Percentiles rank a stretch among this genome's conserved stretches.
Conservation (phyloP, 345 rosid species). For the Eucalyptus marginata region DNA sequence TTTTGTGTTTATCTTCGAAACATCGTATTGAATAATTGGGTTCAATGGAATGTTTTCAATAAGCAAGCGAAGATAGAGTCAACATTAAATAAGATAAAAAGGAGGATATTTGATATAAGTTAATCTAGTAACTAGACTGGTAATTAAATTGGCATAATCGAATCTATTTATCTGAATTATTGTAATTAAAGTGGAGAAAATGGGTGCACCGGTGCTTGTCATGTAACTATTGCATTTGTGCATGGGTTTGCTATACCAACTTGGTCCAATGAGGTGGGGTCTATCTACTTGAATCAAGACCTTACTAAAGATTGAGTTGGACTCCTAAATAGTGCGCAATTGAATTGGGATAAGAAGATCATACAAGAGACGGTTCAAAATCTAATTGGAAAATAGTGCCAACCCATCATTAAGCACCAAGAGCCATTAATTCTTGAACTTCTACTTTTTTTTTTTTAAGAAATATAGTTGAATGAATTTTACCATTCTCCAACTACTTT, state of each 20-base stretch:
- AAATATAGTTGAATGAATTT: too few relatives aligned
- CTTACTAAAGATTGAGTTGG: background rate
- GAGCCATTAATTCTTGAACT: background rate
- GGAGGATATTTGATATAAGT: background rate
- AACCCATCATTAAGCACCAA: background rate
- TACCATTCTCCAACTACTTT: too few relatives aligned
- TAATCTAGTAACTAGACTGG: background rate
- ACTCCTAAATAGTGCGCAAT: background rate
- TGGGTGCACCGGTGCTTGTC: background rate
- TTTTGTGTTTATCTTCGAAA: background rate
- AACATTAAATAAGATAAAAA: background rate
- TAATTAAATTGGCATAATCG: background rate
- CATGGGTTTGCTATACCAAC: background rate
- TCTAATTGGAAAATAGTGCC: background rate
- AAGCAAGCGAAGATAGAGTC: background rate
- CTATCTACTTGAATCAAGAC: background rate
- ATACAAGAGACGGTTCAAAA: accelerated
- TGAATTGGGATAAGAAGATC: background rate
- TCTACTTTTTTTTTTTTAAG: background rate
- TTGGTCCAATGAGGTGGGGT: accelerated
- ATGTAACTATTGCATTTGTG: background rate
- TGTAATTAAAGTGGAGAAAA: background rate
- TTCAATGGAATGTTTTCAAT: background rate
- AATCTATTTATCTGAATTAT: too few relatives aligned
- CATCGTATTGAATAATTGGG: too few relatives aligned